A percentile compares a stretch with the other conserved stretches of the same genome.
Conservation (phyloP, 306 rosid genomes). For the Macrotyloma uniflorum region DNA sequence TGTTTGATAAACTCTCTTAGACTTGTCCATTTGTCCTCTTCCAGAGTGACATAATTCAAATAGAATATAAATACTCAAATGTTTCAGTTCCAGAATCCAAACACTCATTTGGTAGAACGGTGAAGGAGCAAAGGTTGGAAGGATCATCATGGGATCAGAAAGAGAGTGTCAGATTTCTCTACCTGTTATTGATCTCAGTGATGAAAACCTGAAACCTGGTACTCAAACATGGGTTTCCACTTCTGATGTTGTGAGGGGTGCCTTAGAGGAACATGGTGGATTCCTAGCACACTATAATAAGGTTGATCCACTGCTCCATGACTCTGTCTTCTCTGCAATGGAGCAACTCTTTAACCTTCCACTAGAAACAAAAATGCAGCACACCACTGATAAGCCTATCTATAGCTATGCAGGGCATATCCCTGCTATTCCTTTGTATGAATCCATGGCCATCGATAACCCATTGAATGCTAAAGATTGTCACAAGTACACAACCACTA, state of each 20-base stretch:
- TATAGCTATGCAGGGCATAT: conserved; percentile 20
- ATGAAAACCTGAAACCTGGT: conserved; percentile 37
- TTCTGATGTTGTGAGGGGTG: conserved; percentile 21
- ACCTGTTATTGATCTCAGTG: conserved; percentile 13
- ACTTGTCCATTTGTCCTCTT: too few relatives aligned
- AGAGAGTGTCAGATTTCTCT: background rate
- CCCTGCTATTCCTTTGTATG: conserved; percentile 28
- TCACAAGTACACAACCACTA: conserved; percentile 5
- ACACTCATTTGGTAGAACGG: background rate
- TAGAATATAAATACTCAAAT: background rate
- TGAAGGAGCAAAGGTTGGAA: background rate
- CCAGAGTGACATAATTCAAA: too few relatives aligned
- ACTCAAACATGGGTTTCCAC: conserved; percentile 8
- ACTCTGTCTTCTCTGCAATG: conserved; percentile 29
- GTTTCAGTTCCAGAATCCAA: background rate
- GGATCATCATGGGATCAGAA: conserved; percentile 24
- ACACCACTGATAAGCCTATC: conserved; percentile 33
- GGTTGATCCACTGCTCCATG: background rate
- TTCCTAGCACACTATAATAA: conserved; percentile 29
- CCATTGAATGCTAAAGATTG: background rate
- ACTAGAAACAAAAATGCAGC: background rate
- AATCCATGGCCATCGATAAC: conserved; percentile 30
- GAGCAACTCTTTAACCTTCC: conserved; percentile 31
- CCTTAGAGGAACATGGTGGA: conserved; percentile 37
- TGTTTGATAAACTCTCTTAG: too few relatives aligned